Conservation (phyloP, 1,284 basidiomycete genomes). For the Irpex lacteus region DNA sequence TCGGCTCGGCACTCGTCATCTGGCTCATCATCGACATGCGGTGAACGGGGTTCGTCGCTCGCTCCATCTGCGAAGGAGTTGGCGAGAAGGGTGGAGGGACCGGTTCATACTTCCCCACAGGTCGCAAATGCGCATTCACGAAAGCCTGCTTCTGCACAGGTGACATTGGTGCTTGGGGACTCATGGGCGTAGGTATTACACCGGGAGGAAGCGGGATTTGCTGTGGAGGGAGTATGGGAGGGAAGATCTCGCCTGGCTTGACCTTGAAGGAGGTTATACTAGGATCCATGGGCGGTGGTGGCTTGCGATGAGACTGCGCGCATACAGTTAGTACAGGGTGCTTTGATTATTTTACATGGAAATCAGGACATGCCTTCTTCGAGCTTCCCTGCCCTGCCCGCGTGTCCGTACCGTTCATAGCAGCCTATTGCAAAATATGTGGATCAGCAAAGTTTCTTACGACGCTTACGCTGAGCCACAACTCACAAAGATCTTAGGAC, state of each 20-base stretch:
- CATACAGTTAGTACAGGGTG: neutral
- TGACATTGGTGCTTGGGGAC: slow-evolving; percentile 10
- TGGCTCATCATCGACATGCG: slow-evolving; percentile 1
- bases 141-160: slow-evolving; percentile 11
- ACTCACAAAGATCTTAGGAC: slow-evolving; percentile 16
- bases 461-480: neutral
- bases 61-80: slow-evolving; percentile 11
- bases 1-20: neutral
- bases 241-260: slow-evolving; percentile 30
- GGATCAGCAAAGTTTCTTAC: neutral
- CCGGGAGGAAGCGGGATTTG: slow-evolving; percentile 12
- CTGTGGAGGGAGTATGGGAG: slow-evolving; percentile 16
- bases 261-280: slow-evolving; percentile 20
- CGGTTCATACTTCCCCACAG: neutral
- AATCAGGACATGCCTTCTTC: neutral
- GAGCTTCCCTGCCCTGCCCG: neutral
- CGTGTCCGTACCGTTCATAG: neutral
- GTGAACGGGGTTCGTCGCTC: neutral
- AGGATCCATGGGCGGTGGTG: slow-evolving; percentile 12
- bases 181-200: neutral
- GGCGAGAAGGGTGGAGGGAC: slow-evolving; percentile 12
- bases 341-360: neutral
- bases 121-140: slow-evolving; percentile 18
- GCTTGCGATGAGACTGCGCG: slow-evolving; percentile 1
- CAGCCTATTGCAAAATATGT: slow-evolving; percentile 4